A percentile compares a stretch with the other conserved stretches of the same genome.
These are phyloP conservation scores for Rhodotorula babjevae DNA, from an alignment of 768 basidiomycete species.

Conservation along the genomic window DNA sequence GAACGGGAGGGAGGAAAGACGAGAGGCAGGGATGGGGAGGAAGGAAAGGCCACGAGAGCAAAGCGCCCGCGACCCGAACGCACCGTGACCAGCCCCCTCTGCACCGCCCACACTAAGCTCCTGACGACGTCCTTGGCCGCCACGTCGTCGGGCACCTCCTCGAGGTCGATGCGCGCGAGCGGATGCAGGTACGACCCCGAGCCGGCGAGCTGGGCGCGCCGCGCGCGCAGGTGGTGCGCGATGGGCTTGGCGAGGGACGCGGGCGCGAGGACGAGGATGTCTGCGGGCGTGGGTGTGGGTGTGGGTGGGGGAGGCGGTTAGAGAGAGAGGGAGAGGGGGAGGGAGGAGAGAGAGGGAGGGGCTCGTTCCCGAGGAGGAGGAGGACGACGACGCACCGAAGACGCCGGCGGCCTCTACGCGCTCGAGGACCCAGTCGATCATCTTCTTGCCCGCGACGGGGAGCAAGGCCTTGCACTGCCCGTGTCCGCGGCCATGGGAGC, in stretches of 20 bases:
- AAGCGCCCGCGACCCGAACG: too few relatives aligned
- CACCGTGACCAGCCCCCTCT: slow-evolving; percentile 30
- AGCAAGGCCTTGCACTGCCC: slow-evolving; percentile 37
- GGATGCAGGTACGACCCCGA: not conserved
- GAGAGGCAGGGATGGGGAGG: not conserved
- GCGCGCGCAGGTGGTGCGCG: slow-evolving; percentile 28
- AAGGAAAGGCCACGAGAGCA: too few relatives aligned
- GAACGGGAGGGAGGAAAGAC: not conserved
- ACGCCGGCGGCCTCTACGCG: slow-evolving; percentile 32
- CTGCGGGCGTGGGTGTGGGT: not conserved
- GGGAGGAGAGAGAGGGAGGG: too few relatives aligned
- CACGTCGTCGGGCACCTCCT: slow-evolving; percentile 36
- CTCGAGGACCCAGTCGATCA: slow-evolving; percentile 40
- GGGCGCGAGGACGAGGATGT: slow-evolving; percentile 36
- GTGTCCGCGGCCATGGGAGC: not conserved
- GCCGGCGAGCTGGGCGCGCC: slow-evolving; percentile 6
- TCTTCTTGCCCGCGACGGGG: slow-evolving; percentile 37
- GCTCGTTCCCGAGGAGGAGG: too few relatives aligned
- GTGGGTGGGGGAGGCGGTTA: too few relatives aligned
- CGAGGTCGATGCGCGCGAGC: slow-evolving; percentile 29
- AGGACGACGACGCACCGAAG: slow-evolving; percentile 28
- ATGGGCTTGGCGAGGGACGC: slow-evolving; percentile 24
- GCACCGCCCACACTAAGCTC: slow-evolving; percentile 28
- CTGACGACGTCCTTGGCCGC: slow-evolving; percentile 14
- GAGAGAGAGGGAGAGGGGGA: too few relatives aligned